phyloP scores from a whole-genome alignment of 2,329 filamentous ascomycete species.

The Intubia oerlemansii region DNA sequence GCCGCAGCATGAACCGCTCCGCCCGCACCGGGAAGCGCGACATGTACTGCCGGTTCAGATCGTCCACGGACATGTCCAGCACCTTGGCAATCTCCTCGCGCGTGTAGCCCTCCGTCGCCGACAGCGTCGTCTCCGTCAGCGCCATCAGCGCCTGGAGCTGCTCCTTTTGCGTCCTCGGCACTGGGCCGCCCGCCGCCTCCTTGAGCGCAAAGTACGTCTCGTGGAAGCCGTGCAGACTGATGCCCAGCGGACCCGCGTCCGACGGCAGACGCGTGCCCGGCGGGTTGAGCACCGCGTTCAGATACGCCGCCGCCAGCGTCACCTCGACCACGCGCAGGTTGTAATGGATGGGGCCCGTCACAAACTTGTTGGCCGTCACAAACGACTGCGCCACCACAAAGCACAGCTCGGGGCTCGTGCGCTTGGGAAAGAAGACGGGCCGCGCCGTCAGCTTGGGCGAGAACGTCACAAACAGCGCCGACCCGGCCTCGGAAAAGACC shows the following conservation, averaged over 20 bases:
- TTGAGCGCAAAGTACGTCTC: conserved; percentile 49
- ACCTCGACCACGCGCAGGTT: conserved; percentile 94
- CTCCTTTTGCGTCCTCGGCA: conserved; percentile 20
- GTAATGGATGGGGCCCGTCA: conserved; percentile 84
- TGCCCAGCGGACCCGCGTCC: conserved; percentile 65
- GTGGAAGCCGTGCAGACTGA: conserved; percentile 73
- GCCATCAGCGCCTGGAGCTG: conserved; percentile 57
- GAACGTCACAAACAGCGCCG: conserved; percentile 80
- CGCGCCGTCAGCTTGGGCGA: conserved; percentile 54
- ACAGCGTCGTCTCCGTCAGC: conserved; percentile 48
- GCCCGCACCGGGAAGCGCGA: conserved; percentile 78
- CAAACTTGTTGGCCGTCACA: conserved; percentile 83
- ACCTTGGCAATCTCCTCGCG: conserved; percentile 57
- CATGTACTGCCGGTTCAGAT: conserved; percentile 61
- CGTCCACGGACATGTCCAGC: conserved; percentile 44
- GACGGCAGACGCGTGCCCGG: conserved; percentile 39
- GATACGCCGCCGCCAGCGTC: conserved; percentile 59
- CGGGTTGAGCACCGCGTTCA: conserved; percentile 36
- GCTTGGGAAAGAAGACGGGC: conserved; percentile 63
- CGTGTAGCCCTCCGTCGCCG: conserved; percentile 67
- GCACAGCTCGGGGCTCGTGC: conserved; percentile 52
- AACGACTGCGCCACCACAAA: conserved; percentile 93
- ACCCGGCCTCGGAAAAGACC: conserved; percentile 72
- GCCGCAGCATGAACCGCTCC: conserved; percentile 67
- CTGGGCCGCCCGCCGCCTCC: conserved; percentile 15